Base-by-base conservation (phyloP, 768 basidiomycete genomes). In the Dictyophora rubrovolvata region DNA sequence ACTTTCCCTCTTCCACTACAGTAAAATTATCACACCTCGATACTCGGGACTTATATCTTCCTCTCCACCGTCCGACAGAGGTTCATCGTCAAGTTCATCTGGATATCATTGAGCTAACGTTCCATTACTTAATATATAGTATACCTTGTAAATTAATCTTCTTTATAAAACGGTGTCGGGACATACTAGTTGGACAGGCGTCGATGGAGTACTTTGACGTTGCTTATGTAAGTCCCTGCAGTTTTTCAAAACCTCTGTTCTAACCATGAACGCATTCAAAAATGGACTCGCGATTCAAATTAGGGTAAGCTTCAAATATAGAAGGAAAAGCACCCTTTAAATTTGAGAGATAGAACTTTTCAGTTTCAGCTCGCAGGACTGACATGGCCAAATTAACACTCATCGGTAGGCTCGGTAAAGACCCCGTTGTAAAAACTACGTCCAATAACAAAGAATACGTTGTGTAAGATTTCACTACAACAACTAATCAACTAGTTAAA, bases 61-160 rank as follows among this genome's bases (percentile, higher is more conserved):
- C 48, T 85, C 87, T n/a, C 78, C 85, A 37, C 82, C 87, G 66
- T 90, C 87, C 20, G 84, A 87, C 53, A 89, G 71, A 12, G 81
- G 83, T 64, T 85, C 84, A 64, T 94, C 93, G 50, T 93, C 86
- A 63, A 94, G 77, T 72, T 92, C 93, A 69, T 85, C 94, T 93
- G 65, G n/a, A 62, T 28, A 50, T 21, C 12, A 21, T 23, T 17
- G 34, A 57, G 34, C 3, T 55, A 55, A 5, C 42, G 4, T n/a
- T 53, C 28, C 50, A 33, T 33, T 14, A 34, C 33, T 10, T 3
- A 28, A 36, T 49, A 18, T 5, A 35, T 52, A 60, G 71, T 28
- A 28, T 50, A 85, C 88, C 86, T 60, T 82, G 75, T 47, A 96
- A 75, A 70, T 96, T 84, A 28, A 98, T 74, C 72, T 93, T 93